A percentile compares a stretch with the other conserved stretches of the same genome.
Evolutionary conservation across 2,329 filamentous ascomycete genomes (phyloP).

Genomic region (Nemania sp.): DNA sequence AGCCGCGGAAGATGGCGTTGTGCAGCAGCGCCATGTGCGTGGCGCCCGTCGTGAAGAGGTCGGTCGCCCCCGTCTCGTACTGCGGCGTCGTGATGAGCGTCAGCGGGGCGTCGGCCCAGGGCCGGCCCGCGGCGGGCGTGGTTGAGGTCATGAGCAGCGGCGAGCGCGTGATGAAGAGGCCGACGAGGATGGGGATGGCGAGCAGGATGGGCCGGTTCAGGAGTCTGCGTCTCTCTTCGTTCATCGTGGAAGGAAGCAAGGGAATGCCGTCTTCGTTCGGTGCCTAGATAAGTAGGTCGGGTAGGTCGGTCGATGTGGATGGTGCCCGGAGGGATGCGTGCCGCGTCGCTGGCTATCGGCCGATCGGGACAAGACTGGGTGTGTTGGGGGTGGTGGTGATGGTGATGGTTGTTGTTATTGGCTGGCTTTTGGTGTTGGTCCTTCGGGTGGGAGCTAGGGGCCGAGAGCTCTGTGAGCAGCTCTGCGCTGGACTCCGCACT

Average conservation of each 20-base stretch:
- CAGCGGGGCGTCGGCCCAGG: conserved; percentile 62
- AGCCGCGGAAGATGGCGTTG: conserved; percentile 66
- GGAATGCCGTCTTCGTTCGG: too few relatives aligned
- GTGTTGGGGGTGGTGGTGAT: too few relatives aligned
- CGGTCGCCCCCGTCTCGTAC: conserved; percentile 57
- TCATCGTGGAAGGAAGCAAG: too few relatives aligned
- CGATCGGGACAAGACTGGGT: conserved; percentile 17
- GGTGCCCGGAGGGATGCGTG: too few relatives aligned
- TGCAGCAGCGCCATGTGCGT: conserved; percentile 66
- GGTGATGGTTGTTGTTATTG: too few relatives aligned
- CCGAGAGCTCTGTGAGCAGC: too few relatives aligned
- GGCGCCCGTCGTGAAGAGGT: conserved; percentile 62
- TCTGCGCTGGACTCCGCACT: too few relatives aligned
- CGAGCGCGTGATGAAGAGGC: conserved; percentile 44
- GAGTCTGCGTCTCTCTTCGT: conserved; percentile 30
- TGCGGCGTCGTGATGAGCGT: conserved; percentile 59
- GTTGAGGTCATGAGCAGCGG: conserved; percentile 47
- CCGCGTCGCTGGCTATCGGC: conserved; percentile 5
- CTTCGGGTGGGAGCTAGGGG: too few relatives aligned
- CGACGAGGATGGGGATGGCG: conserved; percentile 43
- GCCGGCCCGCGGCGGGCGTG: conserved; percentile 37
- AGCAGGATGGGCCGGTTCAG: conserved; percentile 40
- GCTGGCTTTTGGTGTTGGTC: neutral
- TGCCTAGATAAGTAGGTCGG: too few relatives aligned
- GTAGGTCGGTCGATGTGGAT: too few relatives aligned